phyloP scores from a whole-genome alignment of 1,284 basidiomycete genomes.

The Phaffia rhodozyma region DNA sequence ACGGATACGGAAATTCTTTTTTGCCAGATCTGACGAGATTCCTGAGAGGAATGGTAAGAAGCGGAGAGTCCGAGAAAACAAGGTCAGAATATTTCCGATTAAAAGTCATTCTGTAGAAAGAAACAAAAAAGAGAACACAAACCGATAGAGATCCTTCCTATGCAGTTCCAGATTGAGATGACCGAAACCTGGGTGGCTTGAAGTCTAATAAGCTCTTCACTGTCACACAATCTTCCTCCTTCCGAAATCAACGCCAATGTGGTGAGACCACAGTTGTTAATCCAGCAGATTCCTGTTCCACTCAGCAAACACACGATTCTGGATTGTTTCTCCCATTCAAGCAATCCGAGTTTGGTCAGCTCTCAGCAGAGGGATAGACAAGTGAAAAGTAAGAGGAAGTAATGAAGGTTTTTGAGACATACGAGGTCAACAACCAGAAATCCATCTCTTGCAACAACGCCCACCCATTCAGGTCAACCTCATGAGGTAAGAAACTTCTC shows the following conservation, averaged over 20 bases:
- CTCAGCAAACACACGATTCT: constrained; percentile 39
- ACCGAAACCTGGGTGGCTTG: constrained; percentile 78
- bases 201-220: constrained; percentile 52
- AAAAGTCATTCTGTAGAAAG: background rate
- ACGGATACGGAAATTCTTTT: constrained; percentile 48
- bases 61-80: background rate
- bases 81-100: background rate
- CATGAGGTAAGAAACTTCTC: constrained; percentile 7
- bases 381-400: too few relatives aligned
- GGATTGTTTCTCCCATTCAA: background rate
- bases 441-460: constrained; percentile 43
- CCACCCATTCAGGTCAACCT: constrained; percentile 42
- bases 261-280: constrained; percentile 20
- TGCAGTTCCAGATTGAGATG: constrained; percentile 71
- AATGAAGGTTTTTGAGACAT: too few relatives aligned
- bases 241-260: constrained; percentile 69
- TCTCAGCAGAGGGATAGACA: too few relatives aligned
- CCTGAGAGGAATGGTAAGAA: constrained; percentile 34
- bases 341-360: background rate
- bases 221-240: constrained; percentile 50
- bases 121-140: constrained; percentile 16
- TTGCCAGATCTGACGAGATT: constrained; percentile 59
- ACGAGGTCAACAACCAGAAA: constrained; percentile 58
- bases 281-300: constrained; percentile 50
- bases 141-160: constrained; percentile 69